Base-by-base conservation (phyloP, 2,329 filamentous ascomycete species). In the Shiraia sp. region DNA sequence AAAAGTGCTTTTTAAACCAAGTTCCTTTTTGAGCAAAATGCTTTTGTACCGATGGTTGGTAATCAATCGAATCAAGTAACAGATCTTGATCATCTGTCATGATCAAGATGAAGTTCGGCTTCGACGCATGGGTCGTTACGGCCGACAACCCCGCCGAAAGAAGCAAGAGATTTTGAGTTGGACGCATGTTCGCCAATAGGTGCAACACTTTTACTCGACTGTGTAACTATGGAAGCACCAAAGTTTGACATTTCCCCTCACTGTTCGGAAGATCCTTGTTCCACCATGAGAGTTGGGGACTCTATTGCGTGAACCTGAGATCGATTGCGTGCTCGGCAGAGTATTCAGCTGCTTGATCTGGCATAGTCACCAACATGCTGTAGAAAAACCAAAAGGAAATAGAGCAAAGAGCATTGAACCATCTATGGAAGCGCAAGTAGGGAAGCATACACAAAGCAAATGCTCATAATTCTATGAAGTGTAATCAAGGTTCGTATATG, bases 61-160 rank as follows among this genome's bases (percentile, higher is more conserved):
- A 85, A 0, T 78, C 71, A 3, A 86, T 57, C 0, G 83, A 86
- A 32, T 81, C 71, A 51, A 87, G 71, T 28, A 80, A 76, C 1
- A 81, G 64, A 55, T 87, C 84, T 55, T 87, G 84, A 47, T 87
- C 85, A 46, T 87, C 85, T 0, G 82, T 84, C 27, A 87, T 71
- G 42, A 87, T 80, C 56, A 87, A 83, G 14, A 88, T 70, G 32
- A 87, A 79, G 49, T 87, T 87, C 2, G 61, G 60, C 22, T 42
- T 56, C 2, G 45, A 14, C 13, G 27, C 41, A 29, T 36, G 28
- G 16, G 19, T 12, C n/a, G 25, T 16, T 5, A 42, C 28, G 6
- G 42, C 49, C 2, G 45, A 17, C 4, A 48, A 33, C 15, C 40
- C 31, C 9, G 45, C 29, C 1, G 43, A 28, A 4, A 45, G 39